Evolutionary conservation across 1,284 basidiomycete species (phyloP), one percentile per base, ranked within the genome.

Genomic region (Leccinum glutinopallens): DNA sequence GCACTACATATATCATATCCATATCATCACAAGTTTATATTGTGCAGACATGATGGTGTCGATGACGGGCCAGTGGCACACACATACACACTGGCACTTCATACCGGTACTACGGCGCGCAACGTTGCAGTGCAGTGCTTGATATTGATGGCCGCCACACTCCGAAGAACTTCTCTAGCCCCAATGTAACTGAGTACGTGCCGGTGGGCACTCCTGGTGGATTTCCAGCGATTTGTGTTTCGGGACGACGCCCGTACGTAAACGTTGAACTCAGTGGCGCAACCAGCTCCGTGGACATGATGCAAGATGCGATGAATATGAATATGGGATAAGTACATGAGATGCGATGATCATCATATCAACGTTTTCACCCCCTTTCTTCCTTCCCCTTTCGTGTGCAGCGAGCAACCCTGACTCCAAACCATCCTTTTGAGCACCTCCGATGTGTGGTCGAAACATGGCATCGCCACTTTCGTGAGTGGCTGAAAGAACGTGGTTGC

Each of bases 401-500:
- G 19, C 12, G 19, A 49, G 19, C 1, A 49, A 51, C 49, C 49
- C 49, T 51, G 49, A 22, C 49, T 13, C 43, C 35, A 15, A 59
- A 32, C 37, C 25, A 58, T 58, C 58, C 53, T n/a, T 61, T 60
- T 17, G 25, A 49, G 56, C 51, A 62, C 63, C 69, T 74, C 49
- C 22, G 29, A 29, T 29, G 22, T 64, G 70, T 65, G 58, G 63
- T 58, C 15, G 43, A 56, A n/a, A 51, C 49, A 51, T 51, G 56
- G 15, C 55, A 62, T 55, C 49, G 58, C 69, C 69, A 73, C 65
- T 59, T 29, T 59, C 60, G 60, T 67, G 61, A 61, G 63, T 65
- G 71, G 71, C 63, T 70, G 57, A 3, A 39, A 0, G 63, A 69
- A 75, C 63, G 74, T 69, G 74, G 64, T 67, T 65, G 56, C 49